Conservation (phyloP, 768 basidiomycete genomes). For the Leccinellum luteum region DNA sequence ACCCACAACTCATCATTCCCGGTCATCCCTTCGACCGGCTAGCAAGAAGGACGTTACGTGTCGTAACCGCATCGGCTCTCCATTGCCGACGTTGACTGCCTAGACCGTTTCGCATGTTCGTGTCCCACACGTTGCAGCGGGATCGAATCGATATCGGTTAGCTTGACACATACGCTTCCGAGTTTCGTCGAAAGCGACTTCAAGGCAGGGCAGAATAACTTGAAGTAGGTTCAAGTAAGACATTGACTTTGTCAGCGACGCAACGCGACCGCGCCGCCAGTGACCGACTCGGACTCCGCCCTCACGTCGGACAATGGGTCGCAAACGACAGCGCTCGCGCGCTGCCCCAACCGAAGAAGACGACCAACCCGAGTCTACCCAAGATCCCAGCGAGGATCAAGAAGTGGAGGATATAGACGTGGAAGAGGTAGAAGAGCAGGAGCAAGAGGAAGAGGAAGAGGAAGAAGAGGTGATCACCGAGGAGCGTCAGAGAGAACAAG, state of each 20-base stretch:
- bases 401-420: background rate
- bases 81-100: background rate
- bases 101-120: background rate
- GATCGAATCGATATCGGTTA: too few species aligned
- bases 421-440: background rate
- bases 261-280: too few species aligned
- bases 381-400: slow-evolving; percentile 1
- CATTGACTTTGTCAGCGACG: background rate
- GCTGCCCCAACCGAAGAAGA: slow-evolving; percentile 33
- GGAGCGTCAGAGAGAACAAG: slow-evolving; percentile 51
- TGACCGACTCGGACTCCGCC: background rate
- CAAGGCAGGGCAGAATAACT: too few species aligned
- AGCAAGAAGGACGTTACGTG: background rate
- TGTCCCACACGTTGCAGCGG: background rate
- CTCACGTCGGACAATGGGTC: slow-evolving; percentile 20
- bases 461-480: slow-evolving; percentile 16
- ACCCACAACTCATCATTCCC: background rate
- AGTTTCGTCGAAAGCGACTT: too few species aligned
- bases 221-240: too few species aligned
- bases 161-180: too few species aligned
- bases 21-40: too few species aligned
- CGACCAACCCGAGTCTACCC: slow-evolving; percentile 13
- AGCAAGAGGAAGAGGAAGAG: background rate
- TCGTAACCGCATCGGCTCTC: background rate
- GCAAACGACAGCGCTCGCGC: slow-evolving; percentile 51